Base-by-base conservation (phyloP, 2,329 filamentous ascomycete genomes). In the Monosporascus sp. region DNA sequence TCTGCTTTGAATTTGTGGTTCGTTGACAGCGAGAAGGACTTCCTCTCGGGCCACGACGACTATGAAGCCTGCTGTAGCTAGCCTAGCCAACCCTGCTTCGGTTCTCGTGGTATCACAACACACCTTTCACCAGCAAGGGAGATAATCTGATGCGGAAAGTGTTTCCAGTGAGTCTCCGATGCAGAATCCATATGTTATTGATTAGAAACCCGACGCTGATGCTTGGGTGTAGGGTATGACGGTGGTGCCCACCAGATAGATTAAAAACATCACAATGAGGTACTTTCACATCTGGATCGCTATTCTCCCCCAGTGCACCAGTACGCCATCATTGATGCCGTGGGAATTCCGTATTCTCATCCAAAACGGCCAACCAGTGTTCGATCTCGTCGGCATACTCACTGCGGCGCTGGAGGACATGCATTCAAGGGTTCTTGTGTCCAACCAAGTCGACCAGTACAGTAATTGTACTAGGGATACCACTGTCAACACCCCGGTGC, bases 391-490 rank as follows among this genome's bases (percentile, higher is more conserved):
- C 53, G 2, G 18, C 25, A 7, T 20, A 31, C 7, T 46, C 47
- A 1, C 22, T 36, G n/a, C 50, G 50, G 3, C 59, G 39, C 46
- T 61, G 54, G 9, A 61, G 38, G 0, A 62, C 58, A 4, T 49
- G 47, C 51, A 62, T 58, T 54, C 57, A 2, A 25, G 25, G 25
- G 25, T 25, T 25, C 25, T 25, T 25, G 25, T 25, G 25, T 7
- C 25, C 5, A 25, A 27, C 46, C 0, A 61, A 25, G 25, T 25
- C 25, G 7, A 25, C 25, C 7, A 25, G 25, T 7, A 25, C 25
- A 25, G 25, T 7, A 25, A 25, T 25, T 25, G 25, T 25, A 7
- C 6, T 7, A 25, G 25, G 7, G 25, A 25, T 25, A 25, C 25
- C 25, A 25, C 25, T 2, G 5, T 25, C 25, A 25, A 25, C 25